Conservation (phyloP, 768 basidiomycete species). For the Postia placenta region DNA sequence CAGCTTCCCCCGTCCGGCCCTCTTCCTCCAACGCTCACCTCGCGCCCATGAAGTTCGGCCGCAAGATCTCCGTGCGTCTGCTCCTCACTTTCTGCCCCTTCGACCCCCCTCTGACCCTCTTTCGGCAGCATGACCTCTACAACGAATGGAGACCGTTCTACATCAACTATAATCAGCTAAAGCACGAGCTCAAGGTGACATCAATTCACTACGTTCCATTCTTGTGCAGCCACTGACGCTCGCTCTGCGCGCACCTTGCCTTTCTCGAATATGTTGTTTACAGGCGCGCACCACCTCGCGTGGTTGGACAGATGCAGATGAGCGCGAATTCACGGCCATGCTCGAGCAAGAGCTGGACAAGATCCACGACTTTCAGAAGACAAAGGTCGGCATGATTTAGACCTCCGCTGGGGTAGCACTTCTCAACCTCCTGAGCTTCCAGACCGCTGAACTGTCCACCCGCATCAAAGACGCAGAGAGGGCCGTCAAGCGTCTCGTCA, state of each 20-base stretch:
- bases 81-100: background rate
- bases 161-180: conserved; percentile 83
- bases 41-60: conserved; percentile 69
- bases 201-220: conserved; percentile 4
- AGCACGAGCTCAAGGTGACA: conserved; percentile 86
- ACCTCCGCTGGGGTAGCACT: no score
- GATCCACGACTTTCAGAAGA: conserved; percentile 88
- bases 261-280: background rate
- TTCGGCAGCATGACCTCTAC: conserved; percentile 69
- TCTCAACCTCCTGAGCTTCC: background rate
- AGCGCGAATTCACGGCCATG: conserved; percentile 71
- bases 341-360: conserved; percentile 89
- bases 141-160: conserved; percentile 89
- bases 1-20: background rate
- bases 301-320: conserved; percentile 73
- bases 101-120: background rate
- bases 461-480: conserved; percentile 81
- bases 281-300: conserved; percentile 47
- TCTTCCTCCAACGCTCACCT: background rate
- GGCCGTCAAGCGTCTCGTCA: conserved; percentile 73
- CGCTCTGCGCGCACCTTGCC: background rate
- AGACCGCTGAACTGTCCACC: conserved; percentile 78
- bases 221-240: conserved; percentile 6
- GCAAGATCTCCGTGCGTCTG: conserved; percentile 59
- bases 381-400: conserved; percentile 49